phyloP scores from a whole-genome alignment of 768 basidiomycete species.

The Strobilomyces confusus region DNA sequence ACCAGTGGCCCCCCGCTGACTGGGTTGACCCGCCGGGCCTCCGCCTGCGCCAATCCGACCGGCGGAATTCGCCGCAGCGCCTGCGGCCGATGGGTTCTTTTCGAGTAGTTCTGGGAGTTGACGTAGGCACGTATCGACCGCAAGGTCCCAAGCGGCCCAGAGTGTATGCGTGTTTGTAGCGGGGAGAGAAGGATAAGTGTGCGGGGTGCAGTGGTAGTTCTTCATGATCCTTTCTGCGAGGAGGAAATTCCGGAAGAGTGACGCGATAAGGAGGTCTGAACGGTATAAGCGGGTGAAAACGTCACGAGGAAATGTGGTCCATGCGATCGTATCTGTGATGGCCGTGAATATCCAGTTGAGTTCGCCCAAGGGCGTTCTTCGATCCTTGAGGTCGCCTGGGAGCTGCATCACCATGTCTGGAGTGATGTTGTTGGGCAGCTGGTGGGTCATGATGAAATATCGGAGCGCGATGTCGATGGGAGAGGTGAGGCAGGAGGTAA shows the following conservation, averaged over 20 bases:
- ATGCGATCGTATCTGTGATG: slow-evolving; percentile 98
- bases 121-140: slow-evolving; percentile 88
- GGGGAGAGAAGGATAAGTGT: slow-evolving; percentile 87
- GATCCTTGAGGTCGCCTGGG: slow-evolving; percentile 94
- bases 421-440: slow-evolving; percentile 73
- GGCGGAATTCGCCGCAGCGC: slow-evolving; percentile 21
- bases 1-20: slow-evolving; percentile 18
- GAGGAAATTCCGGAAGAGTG: slow-evolving; percentile 94
- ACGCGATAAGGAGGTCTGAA: slow-evolving; percentile 93
- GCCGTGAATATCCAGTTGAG: slow-evolving; percentile 99
- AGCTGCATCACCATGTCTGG: slow-evolving; percentile 92
- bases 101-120: slow-evolving; percentile 84
- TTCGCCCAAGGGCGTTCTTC: slow-evolving; percentile 93
- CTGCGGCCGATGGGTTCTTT: slow-evolving; percentile 29
- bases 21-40: slow-evolving; percentile 14
- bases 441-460: slow-evolving; percentile 88
- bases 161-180: slow-evolving; percentile 95
- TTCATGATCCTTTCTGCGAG: slow-evolving; percentile 98
- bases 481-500: slow-evolving; percentile 95
- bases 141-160: slow-evolving; percentile 98
- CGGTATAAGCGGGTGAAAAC: slow-evolving; percentile 92
- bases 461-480: slow-evolving; percentile 97
- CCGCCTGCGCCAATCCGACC: slow-evolving; percentile 7
- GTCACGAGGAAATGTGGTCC: slow-evolving; percentile 94
- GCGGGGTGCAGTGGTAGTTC: slow-evolving; percentile 94